A percentile compares a stretch with the other conserved stretches of the same genome.
Evolutionary conservation across 208 protist species (phyloP).

Genomic region (Strigomonas culicis): DNA sequence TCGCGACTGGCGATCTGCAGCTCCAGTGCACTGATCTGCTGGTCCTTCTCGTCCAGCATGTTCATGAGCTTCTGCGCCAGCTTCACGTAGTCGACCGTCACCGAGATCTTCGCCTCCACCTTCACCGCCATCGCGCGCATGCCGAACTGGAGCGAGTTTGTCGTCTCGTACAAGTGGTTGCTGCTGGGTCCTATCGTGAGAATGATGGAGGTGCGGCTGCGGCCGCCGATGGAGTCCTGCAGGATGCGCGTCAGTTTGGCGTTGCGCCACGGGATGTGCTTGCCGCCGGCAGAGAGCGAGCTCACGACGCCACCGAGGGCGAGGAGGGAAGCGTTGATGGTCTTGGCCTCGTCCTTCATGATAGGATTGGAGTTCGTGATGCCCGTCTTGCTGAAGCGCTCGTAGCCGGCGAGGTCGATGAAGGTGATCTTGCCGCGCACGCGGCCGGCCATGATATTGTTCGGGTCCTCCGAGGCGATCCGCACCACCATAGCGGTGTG

Average conservation of each 20-base stretch:
- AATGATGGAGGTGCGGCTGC: slow-evolving; percentile 84
- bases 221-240: slow-evolving; percentile 91
- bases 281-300: slow-evolving; percentile 56
- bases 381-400: slow-evolving; percentile 88
- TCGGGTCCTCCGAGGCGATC: slow-evolving; percentile 49
- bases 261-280: slow-evolving; percentile 90
- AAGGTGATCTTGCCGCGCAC: slow-evolving; percentile 84
- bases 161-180: slow-evolving; percentile 82
- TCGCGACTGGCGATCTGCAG: slow-evolving; percentile 74
- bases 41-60: slow-evolving; percentile 64
- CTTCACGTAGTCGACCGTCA: slow-evolving; percentile 84
- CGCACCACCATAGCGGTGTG: slow-evolving; percentile 83
- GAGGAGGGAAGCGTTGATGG: slow-evolving; percentile 86
- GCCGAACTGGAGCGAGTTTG: slow-evolving; percentile 85
- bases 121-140: slow-evolving; percentile 85
- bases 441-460: slow-evolving; percentile 44
- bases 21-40: slow-evolving; percentile 71
- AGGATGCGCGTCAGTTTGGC: slow-evolving; percentile 92
- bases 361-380: slow-evolving; percentile 72
- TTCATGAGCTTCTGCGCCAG: slow-evolving; percentile 72
- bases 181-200: slow-evolving; percentile 85
- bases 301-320: slow-evolving; percentile 84
- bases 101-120: slow-evolving; percentile 66
- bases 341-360: slow-evolving; percentile 89
- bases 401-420: slow-evolving; percentile 90